Evolutionary conservation across 345 rosid genomes (phyloP), one percentile per base, ranked within the genome.

Genomic region (Microcos paniculata): DNA sequence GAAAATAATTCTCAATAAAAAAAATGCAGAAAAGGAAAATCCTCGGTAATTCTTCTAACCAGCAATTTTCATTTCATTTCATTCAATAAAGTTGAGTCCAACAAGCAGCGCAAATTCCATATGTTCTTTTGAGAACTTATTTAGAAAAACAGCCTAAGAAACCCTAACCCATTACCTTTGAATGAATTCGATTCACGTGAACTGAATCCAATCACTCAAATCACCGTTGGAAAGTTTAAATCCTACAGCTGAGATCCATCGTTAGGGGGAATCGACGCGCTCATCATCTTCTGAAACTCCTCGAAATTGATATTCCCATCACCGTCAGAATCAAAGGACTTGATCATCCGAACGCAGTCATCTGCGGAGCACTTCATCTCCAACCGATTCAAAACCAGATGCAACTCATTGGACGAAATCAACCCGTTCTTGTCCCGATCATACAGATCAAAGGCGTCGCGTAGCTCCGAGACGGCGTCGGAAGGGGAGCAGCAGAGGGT

Each of bases 241-340:
- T 57, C 38, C 66, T 58, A 72, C 52, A 31, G 66, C 53, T 42
- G 45, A 72, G 75, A 72, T 57, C 76, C 76, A 1, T 16, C 52
- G 4, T 23, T 57, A 42, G 38, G 9, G 4, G 3, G 23, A 19
- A 19, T 38, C 8, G 70, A 74, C n/a, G 49, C 70, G n/a, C 79
- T 80, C 98, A 95, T 92, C 97, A 92, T 92, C 87, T 85, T 85
- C 84, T 86, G 75, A 70, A 95, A 95, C 89, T 95, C 99, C 56
- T 72, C 83, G 80, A 85, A 95, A 69, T 89, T 90, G n/a, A 95
- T 98, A 40, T 76, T 79, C 12, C 96, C 97, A 21, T 95, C 99
- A 40, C 97, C 99, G 69, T 95, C 98, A 0, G 89, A 79, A 77
- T 95, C 99, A 10, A 92, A 97, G 10, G 87, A 81, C 28, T 62